Percentiles rank a stretch among this genome's conserved stretches.
Evolutionary conservation across 2,329 filamentous ascomycete species (phyloP).

Genomic region (Trichoderma gracile): DNA sequence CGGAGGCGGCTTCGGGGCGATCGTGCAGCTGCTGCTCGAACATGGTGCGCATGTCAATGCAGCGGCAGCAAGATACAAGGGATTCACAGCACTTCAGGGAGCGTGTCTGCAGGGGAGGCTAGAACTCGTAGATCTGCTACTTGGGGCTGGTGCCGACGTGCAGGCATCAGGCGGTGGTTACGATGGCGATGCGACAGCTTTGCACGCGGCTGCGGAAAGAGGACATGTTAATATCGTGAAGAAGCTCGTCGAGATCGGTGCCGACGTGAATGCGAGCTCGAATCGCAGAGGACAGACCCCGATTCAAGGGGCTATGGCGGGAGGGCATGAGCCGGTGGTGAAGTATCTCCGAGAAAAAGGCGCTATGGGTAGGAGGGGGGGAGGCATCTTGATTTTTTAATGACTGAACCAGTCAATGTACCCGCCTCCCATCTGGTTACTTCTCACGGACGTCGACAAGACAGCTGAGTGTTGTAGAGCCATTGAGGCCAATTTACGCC

Average conservation of each 20-base stretch:
- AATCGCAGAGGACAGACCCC: constrained; percentile 35
- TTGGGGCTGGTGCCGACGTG: constrained; percentile 36
- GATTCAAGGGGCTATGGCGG: constrained; percentile 40
- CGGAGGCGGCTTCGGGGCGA: constrained; percentile 29
- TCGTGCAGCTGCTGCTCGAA: constrained; percentile 32
- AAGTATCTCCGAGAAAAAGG: constrained; percentile 44
- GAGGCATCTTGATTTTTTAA: constrained; percentile 7
- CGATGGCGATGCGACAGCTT: constrained; percentile 12
- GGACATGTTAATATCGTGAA: constrained; percentile 23
- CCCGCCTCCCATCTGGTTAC: background rate
- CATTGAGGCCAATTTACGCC: background rate
- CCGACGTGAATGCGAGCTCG: constrained; percentile 36
- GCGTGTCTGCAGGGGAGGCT: constrained; percentile 37
- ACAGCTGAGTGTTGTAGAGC: background rate
- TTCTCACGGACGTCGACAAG: background rate
- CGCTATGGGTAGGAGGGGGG: constrained; percentile 22
- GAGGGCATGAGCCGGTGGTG: constrained; percentile 43
- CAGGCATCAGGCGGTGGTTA: constrained; percentile 30
- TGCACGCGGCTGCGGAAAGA: constrained; percentile 30
- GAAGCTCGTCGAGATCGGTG: background rate
- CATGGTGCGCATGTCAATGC: constrained; percentile 39
- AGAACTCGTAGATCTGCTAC: constrained; percentile 33
- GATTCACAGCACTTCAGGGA: constrained; percentile 42
- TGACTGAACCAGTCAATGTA: background rate
- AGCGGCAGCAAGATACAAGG: constrained; percentile 39